Evolutionary conservation across 2,329 filamentous ascomycete species (phyloP), one percentile per base, ranked within the genome.

Genomic region (Diaporthe ampelina): DNA sequence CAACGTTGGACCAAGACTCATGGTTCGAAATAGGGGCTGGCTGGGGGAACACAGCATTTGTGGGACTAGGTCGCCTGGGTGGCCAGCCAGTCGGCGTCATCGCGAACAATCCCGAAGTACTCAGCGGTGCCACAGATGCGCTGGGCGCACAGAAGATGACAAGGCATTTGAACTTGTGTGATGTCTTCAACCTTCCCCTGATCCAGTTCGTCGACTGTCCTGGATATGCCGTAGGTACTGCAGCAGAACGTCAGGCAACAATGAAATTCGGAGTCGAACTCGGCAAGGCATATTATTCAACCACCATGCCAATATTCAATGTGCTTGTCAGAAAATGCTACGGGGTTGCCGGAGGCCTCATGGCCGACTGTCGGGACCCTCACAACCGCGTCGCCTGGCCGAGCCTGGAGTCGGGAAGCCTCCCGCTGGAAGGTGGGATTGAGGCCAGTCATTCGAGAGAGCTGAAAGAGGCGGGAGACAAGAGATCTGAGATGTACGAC

Each of bases 1-100:
- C 85, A 3, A 87, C 92, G 0, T 86, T 92, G 0, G 91, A 92
- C 76, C 76, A 77, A 3, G 84, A 79, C 29, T 89, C 87, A 0
- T 92, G 89, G 85, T 93, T 93, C 80, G 91, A 92, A 76, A 92
- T 93, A 61, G 91, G 91, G 5, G 80, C 86, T 0, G 84, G 91
- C 1, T 93, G 91, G 91, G 91, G 91, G 6, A 87, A 86, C 1
- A 91, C 90, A 0, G 87, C 89, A 0, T 91, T 93, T 48, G 86
- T 88, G 10, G 91, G 91, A 0, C 85, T 93, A 0, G 91, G 90
- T 1, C 83, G 91, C 8, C 81, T 93, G 1, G 85, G 82, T 19
- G 91, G 91, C 1, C 84, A 83, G 26, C 88, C 90, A 0, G 85
- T 92, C 4, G 91, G 91, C 0, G 86, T 92, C 1, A 85, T 92